Conservation (phyloP, 306 rosid genomes). For the Vigna angularis region DNA sequence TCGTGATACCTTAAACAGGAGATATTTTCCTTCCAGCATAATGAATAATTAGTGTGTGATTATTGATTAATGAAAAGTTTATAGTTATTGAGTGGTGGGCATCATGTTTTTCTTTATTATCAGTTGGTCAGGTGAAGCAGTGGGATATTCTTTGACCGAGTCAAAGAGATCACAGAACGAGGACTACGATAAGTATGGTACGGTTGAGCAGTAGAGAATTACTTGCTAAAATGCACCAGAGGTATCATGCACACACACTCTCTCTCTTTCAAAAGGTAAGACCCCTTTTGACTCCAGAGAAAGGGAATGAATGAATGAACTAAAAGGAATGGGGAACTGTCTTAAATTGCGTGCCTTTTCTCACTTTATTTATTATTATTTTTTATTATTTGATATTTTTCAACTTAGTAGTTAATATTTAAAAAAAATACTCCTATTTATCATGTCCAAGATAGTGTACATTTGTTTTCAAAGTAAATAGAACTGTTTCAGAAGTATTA, state of each 20-base stretch:
- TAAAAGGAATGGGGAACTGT: slow-evolving; percentile 26
- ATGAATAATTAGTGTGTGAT: no score
- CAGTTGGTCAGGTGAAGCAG: neutral
- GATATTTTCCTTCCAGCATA: no score
- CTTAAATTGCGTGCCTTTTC: slow-evolving; percentile 73
- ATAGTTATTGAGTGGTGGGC: no score
- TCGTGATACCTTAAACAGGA: no score
- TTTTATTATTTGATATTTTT: neutral
- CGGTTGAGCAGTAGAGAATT: slow-evolving; percentile 25
- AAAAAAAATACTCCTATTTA: neutral
- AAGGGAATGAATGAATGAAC: neutral
- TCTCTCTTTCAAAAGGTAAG: slow-evolving; percentile 28
- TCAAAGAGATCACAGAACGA: slow-evolving; percentile 18
- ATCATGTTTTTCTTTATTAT: no score
- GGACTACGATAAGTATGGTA: slow-evolving; percentile 36
- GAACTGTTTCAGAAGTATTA: neutral
- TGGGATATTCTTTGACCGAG: slow-evolving; percentile 4
- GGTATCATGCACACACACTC: slow-evolving; percentile 2
- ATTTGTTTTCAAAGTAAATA: neutral
- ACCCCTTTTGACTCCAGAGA: slow-evolving; percentile 52
- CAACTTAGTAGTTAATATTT: no score
- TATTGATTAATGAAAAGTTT: no score
- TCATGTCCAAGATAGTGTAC: neutral
- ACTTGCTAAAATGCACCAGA: slow-evolving; percentile 14
- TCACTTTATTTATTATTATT: neutral